Evolutionary conservation across 805 yeast genomes (phyloP), one percentile per base, ranked within the genome.

Genomic region (Wickerhamiella dianesei): DNA sequence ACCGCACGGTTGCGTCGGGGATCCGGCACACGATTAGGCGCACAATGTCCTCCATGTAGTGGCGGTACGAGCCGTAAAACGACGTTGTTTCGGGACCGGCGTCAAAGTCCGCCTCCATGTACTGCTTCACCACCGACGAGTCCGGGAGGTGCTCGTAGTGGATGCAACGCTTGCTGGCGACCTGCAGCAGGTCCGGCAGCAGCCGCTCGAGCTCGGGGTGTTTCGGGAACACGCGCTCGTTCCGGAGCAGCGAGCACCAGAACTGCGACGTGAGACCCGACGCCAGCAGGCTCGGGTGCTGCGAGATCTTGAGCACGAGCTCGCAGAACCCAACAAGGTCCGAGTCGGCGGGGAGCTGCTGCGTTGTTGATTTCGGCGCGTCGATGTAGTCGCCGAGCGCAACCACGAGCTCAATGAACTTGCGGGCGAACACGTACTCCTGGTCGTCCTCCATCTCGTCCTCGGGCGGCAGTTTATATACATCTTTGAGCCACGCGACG

Each of bases 371-470:
- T n/a, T n/a, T n/a, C n/a, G 18, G 50, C 47, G 46, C 54, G 50
- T 66, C 67, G 49, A 88, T 71, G 57, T 81, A 82, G 55, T 84
- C 94, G 52, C 92, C 82, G 44, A 86, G 66, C 0, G 87, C 82
- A 20, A 92, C 94, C 32, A 88, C 77, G 85, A 89, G 82, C 60
- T 92, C 98, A 3, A 88, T 95, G 14, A 89, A 73, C 64, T 89
- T 89, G 61, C 92, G 92, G 51, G 84, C 66, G 48, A 89, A 73
- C 1, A 94, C 79, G 61, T 92, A 92, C 35, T 76, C 71, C 48
- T 74, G 75, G 56, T 87, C 96, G 57, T 83, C 88, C 19, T 79
- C 84, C 50, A 76, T 76, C 2, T 79, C 60, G 52, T 77, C 76
- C 44, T 83, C 71, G 20, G 60, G 59, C 37, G 73, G 57, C 8